Base-by-base conservation (phyloP, 345 rosid species). In the Sapria himalayana region DNA sequence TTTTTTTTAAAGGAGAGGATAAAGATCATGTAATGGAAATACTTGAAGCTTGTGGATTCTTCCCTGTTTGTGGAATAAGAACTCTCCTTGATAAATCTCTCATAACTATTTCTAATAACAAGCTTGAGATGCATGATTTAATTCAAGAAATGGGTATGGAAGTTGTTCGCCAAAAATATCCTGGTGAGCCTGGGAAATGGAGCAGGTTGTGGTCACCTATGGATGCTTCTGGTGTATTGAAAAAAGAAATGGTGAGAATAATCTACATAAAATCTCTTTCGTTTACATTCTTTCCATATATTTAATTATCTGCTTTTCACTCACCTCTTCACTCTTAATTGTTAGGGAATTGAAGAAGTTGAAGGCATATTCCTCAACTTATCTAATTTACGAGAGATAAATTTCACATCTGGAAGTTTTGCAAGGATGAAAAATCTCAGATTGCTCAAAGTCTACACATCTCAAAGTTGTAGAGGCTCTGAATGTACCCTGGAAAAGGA, bases 71-170 rank as follows among this genome's bases (percentile, higher is more conserved):
- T 5, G 46, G 46, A 13, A 14, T 49, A 14, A 9, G 29, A 39
- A 39, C 32, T 40, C 37, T 50, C 15, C 16, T 41, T 32, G 29
- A 33, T 25, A 43, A 33, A 16, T 23, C 55, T 16, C 41, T 50
- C 12, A 34, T 50, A 42, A 41, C 20, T 12, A 19, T 33, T 20
- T 6, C 3, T 25, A 0, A 17, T 6, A 13, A 24, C 15, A 5
- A 12, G 6, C 8, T 33, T 2, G 7, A 15, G 21, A 35, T 41
- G 41, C 55, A 50, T 24, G 24, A 23, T 33, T 33, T 50, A 17
- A 29, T 50, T 0, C 34, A 31, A 33, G 33, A 41, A 33, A 44
- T 53, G 46, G 58, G 45, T 0, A 5, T 15, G 1, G 36, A 23
- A 2, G 24, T 53, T 19, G 46, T 43, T 36, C 29, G 7, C 3